Conservation (phyloP, 148 eudicot genomes). For the Spergularia bocconei region DNA sequence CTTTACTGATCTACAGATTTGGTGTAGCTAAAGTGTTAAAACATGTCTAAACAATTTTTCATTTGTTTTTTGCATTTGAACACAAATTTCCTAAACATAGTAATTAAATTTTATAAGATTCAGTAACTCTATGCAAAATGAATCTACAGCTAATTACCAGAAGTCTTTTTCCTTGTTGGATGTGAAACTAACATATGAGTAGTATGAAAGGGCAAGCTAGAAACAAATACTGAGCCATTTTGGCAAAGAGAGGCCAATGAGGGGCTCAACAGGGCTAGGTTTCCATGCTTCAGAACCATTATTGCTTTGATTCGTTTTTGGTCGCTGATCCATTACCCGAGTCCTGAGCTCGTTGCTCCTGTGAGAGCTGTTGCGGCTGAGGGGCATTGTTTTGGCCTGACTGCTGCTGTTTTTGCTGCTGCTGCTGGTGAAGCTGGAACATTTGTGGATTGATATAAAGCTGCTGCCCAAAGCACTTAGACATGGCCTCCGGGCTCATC, state of each 20-base stretch:
- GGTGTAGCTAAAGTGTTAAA: slow-evolving; percentile 7
- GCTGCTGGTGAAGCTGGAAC: slow-evolving; percentile 49
- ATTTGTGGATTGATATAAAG: slow-evolving; percentile 64
- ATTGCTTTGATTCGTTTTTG: slow-evolving; percentile 46
- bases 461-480: slow-evolving; percentile 67
- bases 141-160: slow-evolving; percentile 25
- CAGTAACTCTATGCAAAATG: slow-evolving; percentile 35
- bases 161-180: slow-evolving; percentile 28
- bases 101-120: slow-evolving; percentile 21
- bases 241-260: slow-evolving; percentile 3
- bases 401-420: slow-evolving; percentile 23
- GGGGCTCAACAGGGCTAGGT: slow-evolving; percentile 13
- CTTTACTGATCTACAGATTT: slow-evolving; percentile 17
- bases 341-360: slow-evolving; percentile 36
- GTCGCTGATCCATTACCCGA: slow-evolving; percentile 29
- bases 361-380: slow-evolving; percentile 23
- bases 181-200: slow-evolving; percentile 44
- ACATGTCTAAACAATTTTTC: slow-evolving; percentile 21
- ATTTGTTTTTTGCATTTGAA: slow-evolving; percentile 23
- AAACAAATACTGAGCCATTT: slow-evolving; percentile 17
- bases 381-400: slow-evolving; percentile 27
- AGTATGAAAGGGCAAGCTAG: slow-evolving; percentile 30
- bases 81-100: slow-evolving; percentile 28
- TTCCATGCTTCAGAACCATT: slow-evolving; percentile 12
- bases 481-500: slow-evolving; percentile 45